These are phyloP conservation scores for Rhinocladiella similis DNA, from an alignment of 2,329 filamentous ascomycete genomes.

Conservation along the genomic window DNA sequence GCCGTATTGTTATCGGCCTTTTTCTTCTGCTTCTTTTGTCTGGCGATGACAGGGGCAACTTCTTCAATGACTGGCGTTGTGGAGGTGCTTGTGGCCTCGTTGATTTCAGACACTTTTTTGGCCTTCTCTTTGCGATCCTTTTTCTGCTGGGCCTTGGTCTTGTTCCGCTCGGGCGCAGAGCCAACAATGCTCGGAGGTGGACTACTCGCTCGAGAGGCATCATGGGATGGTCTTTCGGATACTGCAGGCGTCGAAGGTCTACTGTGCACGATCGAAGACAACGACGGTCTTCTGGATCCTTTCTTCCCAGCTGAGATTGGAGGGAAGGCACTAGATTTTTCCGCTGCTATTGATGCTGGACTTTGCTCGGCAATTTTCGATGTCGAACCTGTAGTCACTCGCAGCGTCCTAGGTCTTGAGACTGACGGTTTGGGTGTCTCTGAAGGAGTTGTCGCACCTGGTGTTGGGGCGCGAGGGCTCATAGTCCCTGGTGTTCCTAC, in stretches of 20 bases:
- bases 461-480: constrained; percentile 20
- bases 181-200: constrained; percentile 59
- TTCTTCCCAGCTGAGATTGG: constrained; percentile 14
- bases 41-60: constrained; percentile 60
- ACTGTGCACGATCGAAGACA: constrained; percentile 56
- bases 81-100: constrained; percentile 38
- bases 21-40: constrained; percentile 60
- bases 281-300: constrained; percentile 33
- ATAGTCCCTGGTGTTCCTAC: constrained; percentile 21
- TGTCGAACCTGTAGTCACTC: constrained; percentile 25
- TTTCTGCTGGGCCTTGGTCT: constrained; percentile 64
- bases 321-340: constrained; percentile 22
- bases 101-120: constrained; percentile 43
- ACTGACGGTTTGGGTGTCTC: constrained; percentile 16
- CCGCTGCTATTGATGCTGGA: constrained; percentile 24
- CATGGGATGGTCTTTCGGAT: constrained; percentile 53
- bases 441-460: constrained; percentile 15
- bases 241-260: constrained; percentile 60
- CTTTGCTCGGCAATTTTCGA: constrained; percentile 20
- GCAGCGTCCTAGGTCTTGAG: constrained; percentile 23
- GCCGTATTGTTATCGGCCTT: constrained; percentile 15
- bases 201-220: constrained; percentile 59
- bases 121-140: constrained; percentile 57
- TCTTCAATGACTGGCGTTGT: constrained; percentile 45
- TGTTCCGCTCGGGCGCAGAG: constrained; percentile 58